Evolutionary conservation across 805 yeast genomes (phyloP), one percentile per base, ranked within the genome.

Genomic region (Yamadazyma laniorum): DNA sequence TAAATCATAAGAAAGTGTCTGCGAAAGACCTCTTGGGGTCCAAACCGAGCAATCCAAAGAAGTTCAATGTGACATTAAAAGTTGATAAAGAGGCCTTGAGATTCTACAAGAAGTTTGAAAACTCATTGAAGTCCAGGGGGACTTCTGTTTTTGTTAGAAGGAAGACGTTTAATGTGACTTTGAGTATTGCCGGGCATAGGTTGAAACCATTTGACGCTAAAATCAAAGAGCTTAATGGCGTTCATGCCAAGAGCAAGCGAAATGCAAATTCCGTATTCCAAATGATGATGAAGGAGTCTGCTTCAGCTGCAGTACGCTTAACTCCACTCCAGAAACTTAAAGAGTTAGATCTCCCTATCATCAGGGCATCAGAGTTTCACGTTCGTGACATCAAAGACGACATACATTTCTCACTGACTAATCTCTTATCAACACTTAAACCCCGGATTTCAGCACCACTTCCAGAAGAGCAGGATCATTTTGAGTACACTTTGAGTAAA

Each of bases 11-110:
- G 35, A 56, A 26, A 48, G 61, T 34, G 0, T 53, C 65, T 9
- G 60, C 67, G 29, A 61, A 55, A 34, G 74, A 75, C 45, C 58
- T 79, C 3, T 73, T 76, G 46, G 74, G 86, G 0, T 56, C 87
- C 9, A 45, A 34, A 27, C 42, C 49, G 4, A 26, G 28, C 23
- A 28, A 32, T 12, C n/a, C 18, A 13, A 34, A 27, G 19, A 23
- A 19, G 25, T 29, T 29, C 15, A 21, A 39, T 29, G 58, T 63
- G 5, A 53, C 55, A 1, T 45, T 63, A 14, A 56, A 52, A 29
- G 34, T 67, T 5, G 43, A 51, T 18, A 49, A 63, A 5, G 48
- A 32, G 2, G 54, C 45, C 3, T 46, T 66, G 25, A 51, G 48
- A 17, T 53, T 55, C 19, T 52, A 63, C 16, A 52, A 59, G 31